Evolutionary conservation across 139 green algal genomes (phyloP).

Genomic region (Picochlorum sp.): DNA sequence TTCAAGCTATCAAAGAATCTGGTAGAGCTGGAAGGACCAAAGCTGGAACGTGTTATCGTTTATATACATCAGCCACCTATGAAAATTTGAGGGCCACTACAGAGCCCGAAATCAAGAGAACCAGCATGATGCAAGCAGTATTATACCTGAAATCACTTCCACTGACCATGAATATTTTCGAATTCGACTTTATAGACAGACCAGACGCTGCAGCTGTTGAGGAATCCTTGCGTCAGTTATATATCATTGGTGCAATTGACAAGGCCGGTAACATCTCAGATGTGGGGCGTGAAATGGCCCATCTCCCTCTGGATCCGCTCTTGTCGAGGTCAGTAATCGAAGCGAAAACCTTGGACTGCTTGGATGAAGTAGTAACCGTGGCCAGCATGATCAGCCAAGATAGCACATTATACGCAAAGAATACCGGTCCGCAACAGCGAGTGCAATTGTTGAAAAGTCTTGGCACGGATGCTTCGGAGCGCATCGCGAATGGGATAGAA

Average conservation of each 20-base stretch:
- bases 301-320: constrained; percentile 76
- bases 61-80: constrained; percentile 81
- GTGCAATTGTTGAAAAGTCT: constrained; percentile 3
- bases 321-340: constrained; percentile 71
- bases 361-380: constrained; percentile 59
- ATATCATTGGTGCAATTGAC: constrained; percentile 82
- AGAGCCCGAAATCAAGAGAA: constrained; percentile 88
- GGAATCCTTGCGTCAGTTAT: constrained; percentile 82
- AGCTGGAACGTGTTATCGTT: constrained; percentile 83
- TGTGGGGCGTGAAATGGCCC: constrained; percentile 38
- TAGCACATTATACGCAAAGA: constrained; percentile 50
- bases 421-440: constrained; percentile 37
- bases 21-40: constrained; percentile 79
- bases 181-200: constrained; percentile 90
- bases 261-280: constrained; percentile 62
- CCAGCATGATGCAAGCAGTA: constrained; percentile 66
- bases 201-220: constrained; percentile 48
- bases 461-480: neutral
- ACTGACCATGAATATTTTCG: constrained; percentile 74
- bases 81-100: constrained; percentile 74
- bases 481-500: constrained; percentile 12
- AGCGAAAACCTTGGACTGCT: constrained; percentile 58
- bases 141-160: constrained; percentile 89
- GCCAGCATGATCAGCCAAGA: constrained; percentile 82
- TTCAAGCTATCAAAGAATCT: constrained; percentile 79